Percentiles rank a stretch among this genome's conserved stretches.
These are phyloP conservation scores for Hypoxylon lienhwacheense DNA, from an alignment of 495 filamentous ascomycete genomes.

Conservation along the genomic window DNA sequence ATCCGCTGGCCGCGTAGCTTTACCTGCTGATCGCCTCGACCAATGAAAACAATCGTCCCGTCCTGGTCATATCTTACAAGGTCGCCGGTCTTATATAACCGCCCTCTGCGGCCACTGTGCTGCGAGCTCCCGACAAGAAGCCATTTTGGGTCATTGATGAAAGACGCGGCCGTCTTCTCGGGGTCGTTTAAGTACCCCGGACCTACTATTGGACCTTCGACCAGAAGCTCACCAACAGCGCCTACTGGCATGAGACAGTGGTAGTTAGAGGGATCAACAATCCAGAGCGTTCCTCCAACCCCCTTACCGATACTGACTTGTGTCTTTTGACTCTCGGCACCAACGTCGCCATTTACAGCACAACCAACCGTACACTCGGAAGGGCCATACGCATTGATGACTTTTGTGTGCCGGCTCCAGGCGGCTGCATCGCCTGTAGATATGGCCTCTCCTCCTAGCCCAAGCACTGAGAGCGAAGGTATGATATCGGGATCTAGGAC, in stretches of 20 bases:
- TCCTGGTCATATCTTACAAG: constrained; percentile 61
- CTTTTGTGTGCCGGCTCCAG: constrained; percentile 44
- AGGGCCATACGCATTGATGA: constrained; percentile 63
- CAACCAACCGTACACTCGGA: constrained; percentile 56
- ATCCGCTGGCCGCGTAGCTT: constrained; percentile 69
- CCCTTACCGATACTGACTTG: constrained; percentile 48
- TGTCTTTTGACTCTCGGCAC: constrained; percentile 32
- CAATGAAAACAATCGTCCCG: constrained; percentile 62
- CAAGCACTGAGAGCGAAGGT: constrained; percentile 44
- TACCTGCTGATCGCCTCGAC: constrained; percentile 65
- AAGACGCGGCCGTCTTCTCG: constrained; percentile 47
- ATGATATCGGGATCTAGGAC: constrained; percentile 48
- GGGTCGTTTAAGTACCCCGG: constrained; percentile 53
- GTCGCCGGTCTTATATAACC: constrained; percentile 71
- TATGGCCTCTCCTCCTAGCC: constrained; percentile 48
- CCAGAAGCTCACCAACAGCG: constrained; percentile 59
- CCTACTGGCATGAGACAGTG: constrained; percentile 59
- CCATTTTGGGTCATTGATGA: constrained; percentile 58
- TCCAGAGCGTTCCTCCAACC: constrained; percentile 53
- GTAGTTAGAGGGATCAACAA: constrained; percentile 58
- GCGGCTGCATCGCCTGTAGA: constrained; percentile 39
- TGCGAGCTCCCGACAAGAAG: constrained; percentile 43
- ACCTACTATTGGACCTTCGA: constrained; percentile 62
- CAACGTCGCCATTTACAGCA: constrained; percentile 45
- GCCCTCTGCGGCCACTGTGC: constrained; percentile 47